Base-by-base conservation (phyloP, 306 rosid genomes). In the Hylodesmum podocarpum region DNA sequence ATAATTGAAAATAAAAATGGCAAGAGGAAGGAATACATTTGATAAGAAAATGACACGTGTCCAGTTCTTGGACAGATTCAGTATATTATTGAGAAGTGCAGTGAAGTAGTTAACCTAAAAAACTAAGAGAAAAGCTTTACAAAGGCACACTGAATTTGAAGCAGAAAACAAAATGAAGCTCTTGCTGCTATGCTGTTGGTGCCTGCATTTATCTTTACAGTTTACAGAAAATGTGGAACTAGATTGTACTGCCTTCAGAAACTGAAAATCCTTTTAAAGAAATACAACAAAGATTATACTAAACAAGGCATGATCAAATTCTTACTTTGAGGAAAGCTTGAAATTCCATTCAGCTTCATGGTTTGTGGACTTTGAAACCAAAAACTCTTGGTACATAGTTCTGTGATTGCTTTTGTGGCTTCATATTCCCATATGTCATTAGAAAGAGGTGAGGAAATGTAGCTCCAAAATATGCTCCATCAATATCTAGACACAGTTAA, bases 401-500 rank as follows among this genome's bases (percentile, higher is more conserved):
- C 83, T 85, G 93, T 9, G 80, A 71, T 0, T 89, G 88, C 82
- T 90, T 92, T 74, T 87, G 96, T 15, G 97, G 93, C 89, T 85
- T 92, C 71, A 90, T 83, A 82, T 90, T 86, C 70, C 93, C 97
- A 14, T 90, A 90, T 10, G 96, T 80, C 97, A 92, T 90, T 86
- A 90, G 81, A 81, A 90, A 90, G 43, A 92, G 82, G 86, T 90
- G 95, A 0, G 97, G 96, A 62, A 88, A 92, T 34, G 97, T 92
- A 29, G 93, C 84, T 77, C 97, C 97, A 19, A 92, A 92, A 87
- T 92, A 92, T 1, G 96, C 97, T 84, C 97, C 97, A 77, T 92
- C 97, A 49, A 87, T 92, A 69, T 90, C 97, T 92, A 80, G 50
- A 73, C 25, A 43, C 65, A 34, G 85, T 89, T 57, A 78, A 90